These are phyloP conservation scores for Aspergillus haitiensis DNA, from an alignment of 495 filamentous ascomycete genomes.

Conservation along the genomic window DNA sequence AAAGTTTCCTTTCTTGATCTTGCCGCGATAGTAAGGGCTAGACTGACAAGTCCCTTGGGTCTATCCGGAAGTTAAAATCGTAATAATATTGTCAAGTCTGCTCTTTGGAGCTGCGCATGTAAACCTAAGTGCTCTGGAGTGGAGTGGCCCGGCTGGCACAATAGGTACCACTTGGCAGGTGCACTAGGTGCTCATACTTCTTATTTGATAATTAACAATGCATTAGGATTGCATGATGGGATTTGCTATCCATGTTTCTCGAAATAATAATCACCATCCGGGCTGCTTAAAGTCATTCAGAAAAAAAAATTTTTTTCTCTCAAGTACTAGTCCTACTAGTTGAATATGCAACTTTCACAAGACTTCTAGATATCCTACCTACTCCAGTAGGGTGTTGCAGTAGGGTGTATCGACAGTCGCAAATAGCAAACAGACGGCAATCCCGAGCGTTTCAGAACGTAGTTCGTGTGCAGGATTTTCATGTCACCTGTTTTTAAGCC, in stretches of 20 bases:
- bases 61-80: not conserved
- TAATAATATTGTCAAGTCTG: too few species aligned
- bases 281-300: too few species aligned
- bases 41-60: not conserved
- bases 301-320: too few species aligned
- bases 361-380: not conserved
- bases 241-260: too few species aligned
- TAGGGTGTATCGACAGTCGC: not conserved
- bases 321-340: not conserved
- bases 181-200: too few species aligned
- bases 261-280: too few species aligned
- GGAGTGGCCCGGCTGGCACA: not conserved
- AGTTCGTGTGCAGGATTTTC: not conserved
- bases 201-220: too few species aligned
- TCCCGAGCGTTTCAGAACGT: conserved; percentile 3
- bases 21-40: not conserved
- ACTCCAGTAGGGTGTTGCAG: not conserved
- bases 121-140: not conserved
- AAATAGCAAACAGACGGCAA: conserved; percentile 1
- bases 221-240: too few species aligned
- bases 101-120: not conserved
- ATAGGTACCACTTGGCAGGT: too few species aligned
- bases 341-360: not conserved
- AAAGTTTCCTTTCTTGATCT: not conserved
- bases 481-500: not conserved